Evolutionary conservation across 495 filamentous ascomycete species (phyloP), one percentile per base, ranked within the genome.

Genomic region (Paragyromitra xinjiangensis): DNA sequence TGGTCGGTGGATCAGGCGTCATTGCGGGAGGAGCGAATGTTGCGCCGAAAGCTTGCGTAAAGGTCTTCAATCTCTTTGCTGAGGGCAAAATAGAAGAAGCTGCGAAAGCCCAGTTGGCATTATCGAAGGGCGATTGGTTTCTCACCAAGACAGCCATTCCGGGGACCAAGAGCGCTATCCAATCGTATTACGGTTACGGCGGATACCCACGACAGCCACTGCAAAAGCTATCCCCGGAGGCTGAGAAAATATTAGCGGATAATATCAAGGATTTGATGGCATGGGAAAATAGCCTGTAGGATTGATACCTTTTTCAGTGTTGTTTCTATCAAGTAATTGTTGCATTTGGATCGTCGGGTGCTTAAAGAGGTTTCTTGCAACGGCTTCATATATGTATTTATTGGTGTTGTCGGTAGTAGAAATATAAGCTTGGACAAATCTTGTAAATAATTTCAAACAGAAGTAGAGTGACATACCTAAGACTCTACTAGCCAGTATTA

Each of bases 1-100:
- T 90, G 45, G 91, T 90, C 19, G 93, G 93, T 14, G 93, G 93
- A 7, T 91, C 89, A 55, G 93, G 93, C 40, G 94, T 95, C 82
- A 93, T 96, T 77, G 93, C 92, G 29, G 93, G 93, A 37, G 92
- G 92, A 16, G 93, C 93, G 24, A 97, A 97, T 79, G 93, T 97
- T 39, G 88, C 93, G 81, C 93, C 93, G 22, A 93, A 93, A 83
- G 86, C 91, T 12, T 95, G 92, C 81, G 92, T 93, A 42, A 88
- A 89, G 78, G 89, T 97, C n/a, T 95, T 93, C 88, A 87, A 91
- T 68, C 86, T 94, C 64, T 95, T 91, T 85, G 86, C 86, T 12
- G 86, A 90, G 80, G 93, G 93, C 9, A 90, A 90, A 81, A 87
- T 86, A 22, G 89, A 92, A 14, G 92, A 94, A 85, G 92, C 93